Evolutionary conservation across 2,329 filamentous ascomycete genomes (phyloP), one percentile per base, ranked within the genome.

Genomic region (Ophiostoma sp.): DNA sequence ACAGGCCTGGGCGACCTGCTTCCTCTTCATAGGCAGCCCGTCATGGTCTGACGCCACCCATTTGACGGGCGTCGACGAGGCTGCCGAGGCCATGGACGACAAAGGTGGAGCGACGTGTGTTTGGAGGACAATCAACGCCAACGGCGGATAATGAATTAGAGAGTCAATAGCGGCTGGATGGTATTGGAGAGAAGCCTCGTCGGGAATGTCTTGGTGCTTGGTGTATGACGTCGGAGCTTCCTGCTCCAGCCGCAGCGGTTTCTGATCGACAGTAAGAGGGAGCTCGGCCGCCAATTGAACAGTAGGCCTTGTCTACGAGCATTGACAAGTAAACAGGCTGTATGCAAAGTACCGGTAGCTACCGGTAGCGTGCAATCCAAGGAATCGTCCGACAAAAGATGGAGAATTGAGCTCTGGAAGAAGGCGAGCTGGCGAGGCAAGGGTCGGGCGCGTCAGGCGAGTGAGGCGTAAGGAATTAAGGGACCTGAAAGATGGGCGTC

Each of bases 1-100:
- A 71, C 85, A 88, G 4, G 85, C 85, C 42, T 86, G 84, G 69
- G 82, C 80, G 36, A 86, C 84, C 73, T 87, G 85, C 71, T 85
- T 85, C 66, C 85, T 78, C 77, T 88, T 88, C 67, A 85, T 78
- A 4, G 84, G 84, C 69, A 86, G 76, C 18, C 84, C 84, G 38
- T 78, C 78, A 5, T 79, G 78, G 75, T 87, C 83, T 12, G 84
- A 83, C 67, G 81, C 83, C 69, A 87, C 82, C 74, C 87, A 87
- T 73, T 82, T 85, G 75, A 87, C 83, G 5, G 71, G 68, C 18
- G 66, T 62, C 27, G 44, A 62, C 27, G 69, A 64, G 38, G 44
- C 63, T 55, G 60, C 64, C 36, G 65, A 42, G 6, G 67, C 64
- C 67, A 69, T 69, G 8, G 16, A 18, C 11, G 18, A 27, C 6